Evolutionary conservation across 148 eudicot species (phyloP).

Genomic region (Camellia granthamiana): DNA sequence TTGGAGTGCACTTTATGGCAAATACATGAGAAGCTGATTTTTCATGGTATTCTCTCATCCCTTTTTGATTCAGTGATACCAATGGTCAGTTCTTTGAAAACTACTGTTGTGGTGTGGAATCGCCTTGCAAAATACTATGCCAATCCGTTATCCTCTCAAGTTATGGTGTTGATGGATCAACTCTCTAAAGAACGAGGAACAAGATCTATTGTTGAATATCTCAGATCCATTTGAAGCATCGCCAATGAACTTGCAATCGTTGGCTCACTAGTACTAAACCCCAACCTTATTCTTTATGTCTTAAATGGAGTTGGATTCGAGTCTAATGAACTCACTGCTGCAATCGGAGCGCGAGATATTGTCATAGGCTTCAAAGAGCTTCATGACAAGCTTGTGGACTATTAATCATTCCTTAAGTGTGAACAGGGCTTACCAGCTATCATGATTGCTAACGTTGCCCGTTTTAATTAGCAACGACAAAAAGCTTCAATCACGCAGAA

Average conservation of each 20-base stretch:
- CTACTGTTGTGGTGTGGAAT: constrained; percentile 1
- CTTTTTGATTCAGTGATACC: too few species aligned
- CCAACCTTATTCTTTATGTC: neutral
- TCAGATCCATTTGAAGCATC: neutral
- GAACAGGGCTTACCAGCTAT: too few species aligned
- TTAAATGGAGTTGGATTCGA: too few species aligned
- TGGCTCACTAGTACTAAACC: neutral
- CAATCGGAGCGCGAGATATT: too few species aligned
- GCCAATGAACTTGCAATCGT: constrained; percentile 10
- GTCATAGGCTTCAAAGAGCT: too few species aligned
- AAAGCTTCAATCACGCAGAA: neutral
- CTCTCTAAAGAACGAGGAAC: constrained; percentile 4
- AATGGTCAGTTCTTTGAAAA: neutral
- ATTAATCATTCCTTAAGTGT: too few species aligned
- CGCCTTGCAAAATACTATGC: constrained; percentile 11
- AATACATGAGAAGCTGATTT: too few species aligned
- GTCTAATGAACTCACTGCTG: too few species aligned
- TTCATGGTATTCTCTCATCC: too few species aligned
- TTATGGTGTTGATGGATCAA: constrained; percentile 8
- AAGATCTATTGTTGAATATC: neutral
- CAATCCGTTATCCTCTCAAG: neutral
- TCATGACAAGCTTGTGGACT: too few species aligned
- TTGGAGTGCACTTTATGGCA: too few species aligned
- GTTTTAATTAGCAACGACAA: neutral
- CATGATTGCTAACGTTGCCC: too few species aligned